Evolutionary conservation across 2,329 filamentous ascomycete species (phyloP).

Genomic region (Zymoseptoria passerinii): DNA sequence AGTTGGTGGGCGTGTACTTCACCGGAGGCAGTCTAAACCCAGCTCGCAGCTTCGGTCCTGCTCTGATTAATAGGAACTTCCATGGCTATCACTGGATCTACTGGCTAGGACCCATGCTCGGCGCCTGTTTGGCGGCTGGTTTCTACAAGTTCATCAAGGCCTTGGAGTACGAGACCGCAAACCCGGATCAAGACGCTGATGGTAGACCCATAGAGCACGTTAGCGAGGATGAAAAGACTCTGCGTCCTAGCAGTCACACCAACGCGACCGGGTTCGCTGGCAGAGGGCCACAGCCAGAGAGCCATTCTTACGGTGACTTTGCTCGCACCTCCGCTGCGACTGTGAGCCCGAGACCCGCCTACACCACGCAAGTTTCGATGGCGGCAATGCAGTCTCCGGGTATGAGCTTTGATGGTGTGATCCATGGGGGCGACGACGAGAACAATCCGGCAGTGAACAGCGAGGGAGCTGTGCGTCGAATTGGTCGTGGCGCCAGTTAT

Average conservation of each 20-base stretch:
- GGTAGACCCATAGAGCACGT: background rate
- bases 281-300: background rate
- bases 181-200: conserved; percentile 13
- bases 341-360: background rate
- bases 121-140: conserved; percentile 22
- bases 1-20: conserved; percentile 26
- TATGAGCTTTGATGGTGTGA: background rate
- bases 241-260: background rate
- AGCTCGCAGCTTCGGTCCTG: conserved; percentile 28
- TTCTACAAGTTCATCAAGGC: conserved; percentile 29
- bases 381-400: background rate
- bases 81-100: conserved; percentile 5
- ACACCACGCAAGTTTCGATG: background rate
- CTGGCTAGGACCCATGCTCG: conserved; percentile 25
- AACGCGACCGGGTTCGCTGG: background rate
- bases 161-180: conserved; percentile 28
- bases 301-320: background rate
- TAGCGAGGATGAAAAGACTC: background rate
- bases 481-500: conserved; percentile 8
- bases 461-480: conserved; percentile 2
- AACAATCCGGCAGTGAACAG: background rate
- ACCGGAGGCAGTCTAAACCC: conserved; percentile 29
- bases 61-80: conserved; percentile 24
- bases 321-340: background rate
- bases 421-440: background rate